Conservation (phyloP, 1,284 basidiomycete species). For the Butyriboletus appendiculatus region DNA sequence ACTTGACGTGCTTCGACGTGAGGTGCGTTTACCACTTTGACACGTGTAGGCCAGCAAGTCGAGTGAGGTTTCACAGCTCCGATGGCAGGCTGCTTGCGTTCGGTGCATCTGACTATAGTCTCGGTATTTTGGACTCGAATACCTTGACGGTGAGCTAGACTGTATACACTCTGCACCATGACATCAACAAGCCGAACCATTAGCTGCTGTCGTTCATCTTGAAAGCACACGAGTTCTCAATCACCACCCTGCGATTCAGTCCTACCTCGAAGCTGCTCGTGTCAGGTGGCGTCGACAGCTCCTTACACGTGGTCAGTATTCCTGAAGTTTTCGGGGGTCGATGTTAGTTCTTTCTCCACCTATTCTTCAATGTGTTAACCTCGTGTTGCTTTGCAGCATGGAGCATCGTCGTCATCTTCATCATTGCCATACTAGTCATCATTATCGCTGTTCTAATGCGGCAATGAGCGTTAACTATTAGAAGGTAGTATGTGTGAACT, state of each 20-base stretch:
- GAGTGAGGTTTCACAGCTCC: slow-evolving; percentile 45
- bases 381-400: slow-evolving; percentile 40
- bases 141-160: slow-evolving; percentile 68
- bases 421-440: slow-evolving; percentile 33
- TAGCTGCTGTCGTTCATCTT: slow-evolving; percentile 88
- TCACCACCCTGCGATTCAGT: slow-evolving; percentile 89
- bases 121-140: slow-evolving; percentile 83
- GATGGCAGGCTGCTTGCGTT: slow-evolving; percentile 85
- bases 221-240: slow-evolving; percentile 94
- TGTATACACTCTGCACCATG: background rate
- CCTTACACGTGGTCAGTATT: slow-evolving; percentile 79
- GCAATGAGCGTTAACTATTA: slow-evolving; percentile 5
- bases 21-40: slow-evolving; percentile 51
- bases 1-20: slow-evolving; percentile 84
- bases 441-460: slow-evolving; percentile 36
- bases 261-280: slow-evolving; percentile 82
- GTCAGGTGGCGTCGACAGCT: slow-evolving; percentile 91
- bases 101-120: slow-evolving; percentile 85
- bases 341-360: slow-evolving; percentile 44
- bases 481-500: background rate
- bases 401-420: slow-evolving; percentile 39
- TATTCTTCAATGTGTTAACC: background rate
- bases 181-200: slow-evolving; percentile 6
- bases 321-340: slow-evolving; percentile 56
- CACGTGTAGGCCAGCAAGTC: slow-evolving; percentile 4